phyloP scores from a whole-genome alignment of 73 alveolate genomes.

The Paramecium sonneborni region DNA sequence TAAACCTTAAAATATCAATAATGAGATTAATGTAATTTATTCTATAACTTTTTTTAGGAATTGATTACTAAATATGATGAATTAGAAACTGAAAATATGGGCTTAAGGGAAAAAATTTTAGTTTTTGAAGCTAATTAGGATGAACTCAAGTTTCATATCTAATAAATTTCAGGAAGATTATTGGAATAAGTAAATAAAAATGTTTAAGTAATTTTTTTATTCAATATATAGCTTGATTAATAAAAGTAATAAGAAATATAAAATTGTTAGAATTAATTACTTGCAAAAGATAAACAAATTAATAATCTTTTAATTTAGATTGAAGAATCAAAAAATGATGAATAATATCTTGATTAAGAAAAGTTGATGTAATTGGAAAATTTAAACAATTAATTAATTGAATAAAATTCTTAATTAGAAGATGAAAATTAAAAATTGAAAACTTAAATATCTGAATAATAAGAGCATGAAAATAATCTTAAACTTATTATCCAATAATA shows the following conservation, averaged over 20 bases:
- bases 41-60: background rate
- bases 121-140: conserved; percentile 1
- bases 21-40: background rate
- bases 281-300: background rate
- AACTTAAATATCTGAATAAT: background rate
- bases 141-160: background rate
- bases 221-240: background rate
- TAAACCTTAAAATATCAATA: background rate
- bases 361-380: background rate
- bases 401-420: background rate
- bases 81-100: background rate
- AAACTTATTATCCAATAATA: background rate
- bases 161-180: background rate
- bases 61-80: background rate
- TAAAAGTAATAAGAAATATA: background rate
- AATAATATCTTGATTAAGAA: background rate
- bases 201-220: background rate
- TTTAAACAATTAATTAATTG: background rate
- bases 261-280: background rate
- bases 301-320: background rate
- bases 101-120: background rate
- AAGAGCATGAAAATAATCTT: background rate
- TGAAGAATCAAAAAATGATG: background rate
- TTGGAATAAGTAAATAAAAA: background rate
- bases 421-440: conserved; percentile 9